phyloP scores from a whole-genome alignment of 2,329 filamentous ascomycete genomes.

The Fusarium sp. region DNA sequence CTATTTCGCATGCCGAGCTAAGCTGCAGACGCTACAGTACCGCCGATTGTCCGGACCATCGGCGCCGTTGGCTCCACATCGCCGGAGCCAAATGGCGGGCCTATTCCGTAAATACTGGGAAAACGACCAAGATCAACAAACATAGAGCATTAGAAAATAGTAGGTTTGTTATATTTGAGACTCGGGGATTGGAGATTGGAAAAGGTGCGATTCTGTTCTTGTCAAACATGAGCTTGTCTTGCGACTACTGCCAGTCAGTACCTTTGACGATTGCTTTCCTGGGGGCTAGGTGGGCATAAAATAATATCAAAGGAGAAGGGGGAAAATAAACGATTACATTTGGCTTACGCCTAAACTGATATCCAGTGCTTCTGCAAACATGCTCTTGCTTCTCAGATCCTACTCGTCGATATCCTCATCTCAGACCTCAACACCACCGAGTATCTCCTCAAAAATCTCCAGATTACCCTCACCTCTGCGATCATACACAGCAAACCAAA shows the following conservation, averaged over 20 bases:
- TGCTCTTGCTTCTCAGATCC: neutral
- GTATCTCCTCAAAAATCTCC: conserved; percentile 56
- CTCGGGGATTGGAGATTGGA: too few relatives aligned
- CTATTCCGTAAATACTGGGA: neutral
- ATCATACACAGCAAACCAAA: conserved; percentile 72
- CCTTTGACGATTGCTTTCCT: neutral
- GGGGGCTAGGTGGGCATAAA: neutral
- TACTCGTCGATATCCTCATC: neutral
- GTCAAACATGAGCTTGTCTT: neutral
- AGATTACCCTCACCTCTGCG: conserved; percentile 58
- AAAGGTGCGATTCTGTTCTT: neutral
- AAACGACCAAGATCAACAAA: neutral
- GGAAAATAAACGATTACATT: too few relatives aligned
- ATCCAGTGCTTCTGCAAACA: neutral
- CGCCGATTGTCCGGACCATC: conserved; percentile 15
- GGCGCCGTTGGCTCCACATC: conserved; percentile 21
- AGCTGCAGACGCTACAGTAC: conserved; percentile 2
- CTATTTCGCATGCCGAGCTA: neutral
- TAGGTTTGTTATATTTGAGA: neutral
- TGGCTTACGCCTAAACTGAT: neutral
- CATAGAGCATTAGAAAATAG: neutral
- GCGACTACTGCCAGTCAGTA: neutral
- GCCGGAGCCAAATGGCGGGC: conserved; percentile 9
- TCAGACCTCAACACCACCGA: conserved; percentile 51
- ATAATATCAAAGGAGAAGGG: neutral